phyloP scores from a whole-genome alignment of 345 rosid genomes.

The Hirschfeldia incana region DNA sequence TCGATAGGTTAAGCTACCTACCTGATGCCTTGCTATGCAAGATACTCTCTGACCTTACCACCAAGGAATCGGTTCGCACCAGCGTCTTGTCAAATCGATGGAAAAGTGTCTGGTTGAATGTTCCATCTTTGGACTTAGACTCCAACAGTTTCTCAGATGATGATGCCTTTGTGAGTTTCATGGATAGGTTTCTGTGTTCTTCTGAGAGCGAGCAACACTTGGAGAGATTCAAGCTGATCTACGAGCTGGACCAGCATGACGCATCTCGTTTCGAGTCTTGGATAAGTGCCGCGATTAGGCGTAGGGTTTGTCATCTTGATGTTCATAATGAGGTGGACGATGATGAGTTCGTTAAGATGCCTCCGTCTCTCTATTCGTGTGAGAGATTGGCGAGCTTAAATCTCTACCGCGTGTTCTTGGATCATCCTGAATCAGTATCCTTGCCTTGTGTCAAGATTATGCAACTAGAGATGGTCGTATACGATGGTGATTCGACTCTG shows the following conservation, averaged over 20 bases:
- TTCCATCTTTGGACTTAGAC: constrained; percentile 24
- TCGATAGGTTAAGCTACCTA: constrained; percentile 18
- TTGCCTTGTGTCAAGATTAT: constrained; percentile 34
- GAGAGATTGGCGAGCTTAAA: constrained; percentile 7
- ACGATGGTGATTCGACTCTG: constrained; percentile 27
- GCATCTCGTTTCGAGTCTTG: constrained; percentile 32
- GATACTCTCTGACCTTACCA: constrained; percentile 24
- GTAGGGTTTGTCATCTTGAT: constrained; percentile 11
- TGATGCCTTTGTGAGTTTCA: background rate
- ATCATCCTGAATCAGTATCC: constrained; percentile 11
- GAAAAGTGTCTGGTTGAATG: constrained; percentile 23
- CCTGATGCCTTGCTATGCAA: constrained; percentile 27
- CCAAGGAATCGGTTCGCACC: constrained; percentile 27
- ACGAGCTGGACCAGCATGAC: constrained; percentile 8
- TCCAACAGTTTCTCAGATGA: constrained; percentile 4
- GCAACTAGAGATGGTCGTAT: constrained; percentile 13
- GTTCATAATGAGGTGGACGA: background rate
- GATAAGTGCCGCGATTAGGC: constrained; percentile 13
- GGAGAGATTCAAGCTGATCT: constrained; percentile 19
- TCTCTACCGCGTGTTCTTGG: constrained; percentile 1
- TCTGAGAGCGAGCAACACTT: constrained; percentile 14
- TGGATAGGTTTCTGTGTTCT: constrained; percentile 26
- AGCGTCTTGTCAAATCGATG: constrained; percentile 29
- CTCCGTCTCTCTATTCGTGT: constrained; percentile 27
- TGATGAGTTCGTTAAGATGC: constrained; percentile 17